Percentiles rank a stretch among this genome's conserved stretches.
Evolutionary conservation across 1,284 basidiomycete genomes (phyloP).

Genomic region (Pterulicium gracile): DNA sequence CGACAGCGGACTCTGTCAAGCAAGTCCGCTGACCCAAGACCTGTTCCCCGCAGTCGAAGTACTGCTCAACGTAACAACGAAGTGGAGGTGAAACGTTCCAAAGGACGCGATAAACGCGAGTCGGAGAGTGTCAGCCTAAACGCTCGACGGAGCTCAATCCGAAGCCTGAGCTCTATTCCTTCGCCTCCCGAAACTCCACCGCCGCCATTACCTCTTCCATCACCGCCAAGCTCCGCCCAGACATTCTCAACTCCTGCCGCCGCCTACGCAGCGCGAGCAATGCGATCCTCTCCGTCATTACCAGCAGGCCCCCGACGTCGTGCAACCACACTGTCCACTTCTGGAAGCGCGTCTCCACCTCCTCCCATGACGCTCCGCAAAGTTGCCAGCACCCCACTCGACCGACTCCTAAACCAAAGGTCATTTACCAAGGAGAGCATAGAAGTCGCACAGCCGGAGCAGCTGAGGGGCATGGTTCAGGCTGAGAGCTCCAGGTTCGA

Average conservation of each 20-base stretch:
- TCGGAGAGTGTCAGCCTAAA: no score
- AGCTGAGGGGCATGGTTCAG: neutral
- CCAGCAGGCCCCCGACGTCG: neutral
- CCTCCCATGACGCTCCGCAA: neutral
- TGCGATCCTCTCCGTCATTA: neutral
- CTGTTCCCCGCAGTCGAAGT: neutral
- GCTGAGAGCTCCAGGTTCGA: slow-evolving; percentile 3
- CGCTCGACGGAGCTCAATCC: neutral
- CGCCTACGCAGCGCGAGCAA: neutral
- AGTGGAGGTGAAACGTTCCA: no score
- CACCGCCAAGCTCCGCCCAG: neutral
- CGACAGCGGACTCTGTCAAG: neutral
- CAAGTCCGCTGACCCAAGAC: neutral
- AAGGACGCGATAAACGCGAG: no score
- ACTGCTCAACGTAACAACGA: no score
- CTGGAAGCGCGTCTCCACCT: neutral
- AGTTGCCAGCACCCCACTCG: neutral
- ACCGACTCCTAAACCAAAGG: neutral
- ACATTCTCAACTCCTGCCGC: neutral
- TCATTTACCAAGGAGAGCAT: neutral
- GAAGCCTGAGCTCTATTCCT: neutral
- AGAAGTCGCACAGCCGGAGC: neutral
- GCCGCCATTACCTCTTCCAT: slow-evolving; percentile 1
- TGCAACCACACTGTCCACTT: neutral
- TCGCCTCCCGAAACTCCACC: neutral